Evolutionary conservation across 305 asterid genomes (phyloP), one percentile per base, ranked within the genome.

Genomic region (Fraxinus greggii): DNA sequence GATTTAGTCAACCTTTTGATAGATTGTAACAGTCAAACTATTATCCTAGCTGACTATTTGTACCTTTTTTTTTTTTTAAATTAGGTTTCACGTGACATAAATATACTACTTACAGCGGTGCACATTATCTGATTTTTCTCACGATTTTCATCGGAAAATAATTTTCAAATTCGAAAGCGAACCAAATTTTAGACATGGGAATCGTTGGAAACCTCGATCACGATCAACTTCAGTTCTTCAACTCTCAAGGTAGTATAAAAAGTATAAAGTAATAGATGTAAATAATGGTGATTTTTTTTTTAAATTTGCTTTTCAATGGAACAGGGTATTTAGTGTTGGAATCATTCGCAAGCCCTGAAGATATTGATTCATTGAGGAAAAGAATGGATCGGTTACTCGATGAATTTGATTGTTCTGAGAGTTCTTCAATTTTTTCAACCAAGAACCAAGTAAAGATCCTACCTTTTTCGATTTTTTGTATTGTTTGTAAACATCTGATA

Each of bases 391-490:
- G 84, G 26, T 88, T 96, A 82, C 97, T 96, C 26, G 91, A 90
- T 70, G 89, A 88, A 40, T 96, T 94, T 80, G 97, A 96, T 83
- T 89, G 86, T 72, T 90, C 97, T 76, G 65, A 84, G 78, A 86
- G 84, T 81, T 89, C 97, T 77, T 88, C 98, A 15, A 88, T 96
- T 83, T 96, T 96, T 87, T 94, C 99, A 51, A 94, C 98, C 85
- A 96, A 80, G 84, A 96, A 95, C 85, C 99, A 94, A 85, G 99
- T 96, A 86, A 80, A 73, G 19, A 77, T 79, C 72, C 72, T n/a
- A 36, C 5, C 69, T 29, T 56, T 72, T 48, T 17, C 21, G 7
- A 7, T 48, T 48, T 48, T 9, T 48, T 4, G 2, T 51, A 0
- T 65, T 75, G 78, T 33, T 79, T 24, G 5, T 59, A 28, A 21